Conservation (phyloP, 495 filamentous ascomycete species). For the Amniculicola lignicola region DNA sequence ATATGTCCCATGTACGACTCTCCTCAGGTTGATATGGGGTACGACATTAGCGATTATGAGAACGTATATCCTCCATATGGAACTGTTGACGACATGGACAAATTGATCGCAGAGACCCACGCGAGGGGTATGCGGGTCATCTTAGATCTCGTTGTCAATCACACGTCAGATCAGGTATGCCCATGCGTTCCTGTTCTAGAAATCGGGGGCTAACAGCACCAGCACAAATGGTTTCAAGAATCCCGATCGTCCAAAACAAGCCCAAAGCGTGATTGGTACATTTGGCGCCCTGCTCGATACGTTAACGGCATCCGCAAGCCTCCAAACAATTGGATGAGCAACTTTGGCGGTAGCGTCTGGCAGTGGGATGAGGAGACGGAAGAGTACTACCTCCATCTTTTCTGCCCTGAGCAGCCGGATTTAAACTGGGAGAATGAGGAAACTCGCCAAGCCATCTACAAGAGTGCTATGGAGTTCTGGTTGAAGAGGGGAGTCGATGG, state of each 20-base stretch:
- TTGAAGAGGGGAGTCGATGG: constrained; percentile 35
- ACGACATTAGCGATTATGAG: constrained; percentile 39
- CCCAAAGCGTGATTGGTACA: constrained; percentile 39
- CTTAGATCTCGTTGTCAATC: constrained; percentile 38
- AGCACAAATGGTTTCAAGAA: constrained; percentile 37
- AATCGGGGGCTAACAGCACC: neutral
- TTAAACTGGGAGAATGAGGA: constrained; percentile 40
- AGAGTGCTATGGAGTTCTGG: constrained; percentile 39
- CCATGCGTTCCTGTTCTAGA: neutral
- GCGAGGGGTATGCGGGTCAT: constrained; percentile 32
- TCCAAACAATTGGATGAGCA: constrained; percentile 40
- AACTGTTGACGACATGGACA: constrained; percentile 36
- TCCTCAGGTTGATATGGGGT: constrained; percentile 40
- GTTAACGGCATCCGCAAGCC: constrained; percentile 33
- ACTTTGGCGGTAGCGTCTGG: constrained; percentile 29
- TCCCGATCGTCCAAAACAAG: constrained; percentile 33
- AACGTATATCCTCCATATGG: constrained; percentile 35
- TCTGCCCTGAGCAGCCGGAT: constrained; percentile 39
- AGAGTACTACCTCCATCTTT: constrained; percentile 41
- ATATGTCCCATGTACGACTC: constrained; percentile 36
- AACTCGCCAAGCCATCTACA: constrained; percentile 33
- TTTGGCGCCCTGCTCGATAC: constrained; percentile 36
- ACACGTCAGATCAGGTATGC: constrained; percentile 31
- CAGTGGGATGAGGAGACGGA: constrained; percentile 35
- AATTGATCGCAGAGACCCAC: constrained; percentile 32